Conservation (phyloP, 2,329 filamentous ascomycete species). For the Coleophoma eucalyptorum region DNA sequence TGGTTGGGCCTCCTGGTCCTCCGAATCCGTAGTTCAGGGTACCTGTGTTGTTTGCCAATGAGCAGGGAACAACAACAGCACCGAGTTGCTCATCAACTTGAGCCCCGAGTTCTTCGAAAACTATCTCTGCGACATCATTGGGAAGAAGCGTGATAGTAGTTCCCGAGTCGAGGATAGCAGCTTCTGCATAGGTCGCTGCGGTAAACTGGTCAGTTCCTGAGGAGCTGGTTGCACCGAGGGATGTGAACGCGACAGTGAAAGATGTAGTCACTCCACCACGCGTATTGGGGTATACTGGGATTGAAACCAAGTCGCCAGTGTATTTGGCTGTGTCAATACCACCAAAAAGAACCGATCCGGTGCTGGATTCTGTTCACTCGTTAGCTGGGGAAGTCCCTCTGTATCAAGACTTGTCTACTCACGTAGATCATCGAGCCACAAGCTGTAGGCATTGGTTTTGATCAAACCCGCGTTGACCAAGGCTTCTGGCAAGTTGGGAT, state of each 20-base stretch:
- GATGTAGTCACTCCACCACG: background rate
- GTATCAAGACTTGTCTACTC: background rate
- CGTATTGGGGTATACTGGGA: slow-evolving; percentile 10
- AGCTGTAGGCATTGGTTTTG: slow-evolving; percentile 30
- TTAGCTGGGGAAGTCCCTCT: background rate
- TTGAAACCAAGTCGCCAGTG: slow-evolving; percentile 25
- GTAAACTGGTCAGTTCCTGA: slow-evolving; percentile 8
- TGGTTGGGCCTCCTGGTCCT: slow-evolving; percentile 32
- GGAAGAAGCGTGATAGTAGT: slow-evolving; percentile 63
- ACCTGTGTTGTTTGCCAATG: slow-evolving; percentile 28
- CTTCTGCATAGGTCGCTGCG: slow-evolving; percentile 30
- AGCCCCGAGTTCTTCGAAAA: slow-evolving; percentile 38
- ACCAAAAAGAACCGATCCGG: slow-evolving; percentile 30
- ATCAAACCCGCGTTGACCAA: slow-evolving; percentile 34
- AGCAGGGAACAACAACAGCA: slow-evolving; percentile 43
- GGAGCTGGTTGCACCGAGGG: slow-evolving; percentile 4
- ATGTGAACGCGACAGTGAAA: slow-evolving; percentile 12
- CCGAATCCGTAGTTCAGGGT: slow-evolving; percentile 41
- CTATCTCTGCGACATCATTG: slow-evolving; percentile 40
- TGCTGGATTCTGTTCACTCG: slow-evolving; percentile 7
- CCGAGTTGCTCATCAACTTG: slow-evolving; percentile 34
- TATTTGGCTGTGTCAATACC: slow-evolving; percentile 39
- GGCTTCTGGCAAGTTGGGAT: slow-evolving; percentile 10
- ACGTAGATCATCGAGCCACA: slow-evolving; percentile 21
- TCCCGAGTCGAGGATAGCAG: slow-evolving; percentile 57